These are phyloP conservation scores for Haplosporangium sp. DNA, from an alignment of 371 early-diverging fungal genomes.

Conservation along the genomic window DNA sequence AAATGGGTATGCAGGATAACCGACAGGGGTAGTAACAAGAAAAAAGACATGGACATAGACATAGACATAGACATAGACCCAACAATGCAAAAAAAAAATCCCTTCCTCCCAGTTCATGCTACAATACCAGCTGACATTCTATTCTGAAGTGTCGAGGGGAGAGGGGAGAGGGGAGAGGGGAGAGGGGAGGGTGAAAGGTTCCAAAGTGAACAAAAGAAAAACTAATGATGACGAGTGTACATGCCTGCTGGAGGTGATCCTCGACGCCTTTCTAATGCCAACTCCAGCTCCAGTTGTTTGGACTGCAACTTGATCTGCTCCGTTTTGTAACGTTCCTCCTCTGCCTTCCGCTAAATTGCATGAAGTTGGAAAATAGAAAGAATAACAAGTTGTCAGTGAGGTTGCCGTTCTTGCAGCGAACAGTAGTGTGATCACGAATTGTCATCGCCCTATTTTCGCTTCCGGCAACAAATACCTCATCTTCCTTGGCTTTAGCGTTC, in stretches of 20 bases:
- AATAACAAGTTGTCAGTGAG: background rate
- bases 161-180: too few relatives aligned
- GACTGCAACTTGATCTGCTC: slow-evolving; percentile 54
- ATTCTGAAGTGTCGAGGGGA: too few relatives aligned
- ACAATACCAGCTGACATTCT: too few relatives aligned
- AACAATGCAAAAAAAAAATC: too few relatives aligned
- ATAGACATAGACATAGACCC: too few relatives aligned
- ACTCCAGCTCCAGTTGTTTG: slow-evolving; percentile 55
- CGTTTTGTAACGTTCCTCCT: slow-evolving; percentile 57
- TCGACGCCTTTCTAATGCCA: slow-evolving; percentile 48
- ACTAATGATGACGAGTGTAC: slow-evolving; percentile 1
- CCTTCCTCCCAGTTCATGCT: too few relatives aligned
- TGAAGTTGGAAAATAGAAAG: background rate
- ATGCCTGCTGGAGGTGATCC: slow-evolving; percentile 41
- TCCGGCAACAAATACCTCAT: slow-evolving; percentile 31
- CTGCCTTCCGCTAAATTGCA: slow-evolving; percentile 44
- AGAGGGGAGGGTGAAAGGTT: too few relatives aligned
- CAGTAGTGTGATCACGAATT: background rate
- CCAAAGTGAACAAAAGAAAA: too few relatives aligned
- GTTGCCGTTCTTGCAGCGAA: too few relatives aligned
- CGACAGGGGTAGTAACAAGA: too few relatives aligned
- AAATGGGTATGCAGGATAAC: too few relatives aligned
- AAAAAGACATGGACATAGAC: too few relatives aligned
- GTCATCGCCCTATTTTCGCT: background rate
- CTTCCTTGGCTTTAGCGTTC: slow-evolving; percentile 53